Evolutionary conservation across 805 yeast species (phyloP), one percentile per base, ranked within the genome.

Genomic region (Pichia pseudocactophila): DNA sequence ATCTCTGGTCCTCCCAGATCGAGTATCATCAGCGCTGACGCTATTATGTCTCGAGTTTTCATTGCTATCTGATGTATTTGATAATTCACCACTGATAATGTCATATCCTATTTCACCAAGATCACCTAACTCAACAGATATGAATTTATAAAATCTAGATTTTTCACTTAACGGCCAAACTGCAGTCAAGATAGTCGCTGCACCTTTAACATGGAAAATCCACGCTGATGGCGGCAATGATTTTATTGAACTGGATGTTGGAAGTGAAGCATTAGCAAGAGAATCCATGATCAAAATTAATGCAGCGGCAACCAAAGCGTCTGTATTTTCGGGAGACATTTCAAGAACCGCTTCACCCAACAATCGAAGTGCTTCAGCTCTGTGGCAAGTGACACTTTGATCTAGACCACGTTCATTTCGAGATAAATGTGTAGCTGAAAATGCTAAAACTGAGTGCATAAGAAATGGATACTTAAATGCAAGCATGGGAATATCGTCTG

Each of bases 161-260:
- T 71, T 69, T 36, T 77, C 80, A 36, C 80, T 80, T 39, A 88
- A 66, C 4, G 96, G 96, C 88, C 96, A 87, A n/a, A 89, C 96
- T 1, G 96, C 95, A 2, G 96, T 84, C 39, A 90, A 68, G 41
- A 90, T 90, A 0, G 97, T 89, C 6, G 96, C 96, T 0, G 97
- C 96, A 27, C 97, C 97, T 53, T 92, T 84, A 11, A 90, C 96
- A 56, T 90, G 97, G 68, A 86, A 92, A 43, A 90, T 80, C 97
- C 97, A 90, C 0, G 97, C 95, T 3, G 92, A 80, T 2, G 97
- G 89, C 1, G 96, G 95, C 44, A 88, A 62, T 2, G 88, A 80
- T 50, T 73, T 75, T 3, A 78, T 69, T 5, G 74, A 65, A 2
- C 65, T 59, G 7, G 67, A 59, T 2, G 68, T 55, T 36, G 76